Percentiles rank a stretch among this genome's conserved stretches.
phyloP scores from a whole-genome alignment of 495 filamentous ascomycete genomes.

The Tetracladium marchalianum region DNA sequence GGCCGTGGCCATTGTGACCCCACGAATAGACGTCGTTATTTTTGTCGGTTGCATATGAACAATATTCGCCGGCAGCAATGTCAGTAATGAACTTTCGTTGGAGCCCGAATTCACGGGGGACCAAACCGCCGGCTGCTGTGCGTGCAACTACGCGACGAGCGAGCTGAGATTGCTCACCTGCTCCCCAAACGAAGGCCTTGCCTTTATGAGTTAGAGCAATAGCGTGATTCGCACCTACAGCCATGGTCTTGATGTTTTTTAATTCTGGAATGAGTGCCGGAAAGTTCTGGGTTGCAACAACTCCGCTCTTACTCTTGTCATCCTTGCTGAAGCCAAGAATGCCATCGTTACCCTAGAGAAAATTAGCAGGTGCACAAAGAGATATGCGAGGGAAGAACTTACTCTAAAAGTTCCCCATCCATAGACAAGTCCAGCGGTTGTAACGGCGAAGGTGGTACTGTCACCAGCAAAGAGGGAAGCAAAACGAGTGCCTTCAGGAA shows the following conservation, averaged over 20 bases:
- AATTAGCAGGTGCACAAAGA: slow-evolving; percentile 7
- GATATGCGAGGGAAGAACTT: slow-evolving; percentile 15
- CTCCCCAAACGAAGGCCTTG: slow-evolving; percentile 60
- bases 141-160: slow-evolving; percentile 58
- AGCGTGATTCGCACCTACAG: slow-evolving; percentile 58
- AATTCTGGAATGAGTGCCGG: slow-evolving; percentile 42
- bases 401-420: slow-evolving; percentile 66
- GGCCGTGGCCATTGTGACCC: slow-evolving; percentile 82
- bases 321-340: slow-evolving; percentile 51
- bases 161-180: slow-evolving; percentile 67
- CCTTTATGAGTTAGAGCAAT: slow-evolving; percentile 60
- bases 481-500: slow-evolving; percentile 46
- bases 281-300: slow-evolving; percentile 22
- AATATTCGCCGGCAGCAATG: slow-evolving; percentile 56
- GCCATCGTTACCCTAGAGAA: slow-evolving; percentile 49
- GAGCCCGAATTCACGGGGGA: slow-evolving; percentile 60
- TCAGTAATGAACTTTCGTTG: slow-evolving; percentile 45
- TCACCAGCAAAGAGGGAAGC: slow-evolving; percentile 52
- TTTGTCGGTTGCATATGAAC: slow-evolving; percentile 66
- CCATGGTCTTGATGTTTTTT: slow-evolving; percentile 52
- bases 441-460: slow-evolving; percentile 53
- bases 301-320: not conserved
- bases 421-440: slow-evolving; percentile 52
- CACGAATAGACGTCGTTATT: slow-evolving; percentile 67
- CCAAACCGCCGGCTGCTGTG: slow-evolving; percentile 47